These are phyloP conservation scores for Pythium utonaiense DNA, from an alignment of 352 stramenopile genomes.

Conservation along the genomic window DNA sequence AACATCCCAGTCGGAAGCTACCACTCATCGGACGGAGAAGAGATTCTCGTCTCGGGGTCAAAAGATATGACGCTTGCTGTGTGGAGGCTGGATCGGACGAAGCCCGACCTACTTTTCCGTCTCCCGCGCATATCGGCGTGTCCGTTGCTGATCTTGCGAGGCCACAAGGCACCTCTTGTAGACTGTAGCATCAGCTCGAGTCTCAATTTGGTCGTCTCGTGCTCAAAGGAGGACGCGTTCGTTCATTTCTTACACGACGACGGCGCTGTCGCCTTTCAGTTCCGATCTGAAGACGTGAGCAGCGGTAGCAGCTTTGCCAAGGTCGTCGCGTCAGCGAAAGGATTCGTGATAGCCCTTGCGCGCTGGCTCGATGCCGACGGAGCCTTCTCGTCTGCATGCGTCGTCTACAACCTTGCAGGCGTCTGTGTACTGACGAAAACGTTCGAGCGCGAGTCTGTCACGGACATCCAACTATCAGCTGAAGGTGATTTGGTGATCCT, in stretches of 20 bases:
- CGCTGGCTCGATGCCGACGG: conserved; percentile 1
- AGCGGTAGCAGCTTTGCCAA: conserved; percentile 11
- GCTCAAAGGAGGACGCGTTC: conserved; percentile 43
- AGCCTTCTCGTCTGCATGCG: conserved; percentile 36
- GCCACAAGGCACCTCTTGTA: conserved; percentile 42
- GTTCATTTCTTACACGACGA: conserved; percentile 74
- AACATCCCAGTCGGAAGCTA: conserved; percentile 24
- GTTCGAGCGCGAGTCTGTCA: conserved; percentile 45
- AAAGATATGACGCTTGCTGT: conserved; percentile 64
- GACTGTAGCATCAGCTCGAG: conserved; percentile 69
- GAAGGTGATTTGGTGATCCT: conserved; percentile 77
- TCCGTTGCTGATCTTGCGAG: conserved; percentile 62
- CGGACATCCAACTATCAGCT: conserved; percentile 47
- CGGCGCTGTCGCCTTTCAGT: conserved; percentile 62
- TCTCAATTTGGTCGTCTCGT: conserved; percentile 63
- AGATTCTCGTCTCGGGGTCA: conserved; percentile 70
- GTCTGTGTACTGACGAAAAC: conserved; percentile 44
- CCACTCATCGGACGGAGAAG: conserved; percentile 50
- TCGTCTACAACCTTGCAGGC: conserved; percentile 70
- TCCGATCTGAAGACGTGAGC: conserved; percentile 12
- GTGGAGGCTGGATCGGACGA: conserved; percentile 71
- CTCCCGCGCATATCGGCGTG: conserved; percentile 62
- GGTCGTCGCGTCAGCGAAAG: conserved; percentile 38
- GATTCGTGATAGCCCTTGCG: conserved; percentile 46
- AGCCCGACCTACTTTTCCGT: conserved; percentile 70